Conservation (phyloP, 345 rosid species). For the Diplotaxis tenuifolia region DNA sequence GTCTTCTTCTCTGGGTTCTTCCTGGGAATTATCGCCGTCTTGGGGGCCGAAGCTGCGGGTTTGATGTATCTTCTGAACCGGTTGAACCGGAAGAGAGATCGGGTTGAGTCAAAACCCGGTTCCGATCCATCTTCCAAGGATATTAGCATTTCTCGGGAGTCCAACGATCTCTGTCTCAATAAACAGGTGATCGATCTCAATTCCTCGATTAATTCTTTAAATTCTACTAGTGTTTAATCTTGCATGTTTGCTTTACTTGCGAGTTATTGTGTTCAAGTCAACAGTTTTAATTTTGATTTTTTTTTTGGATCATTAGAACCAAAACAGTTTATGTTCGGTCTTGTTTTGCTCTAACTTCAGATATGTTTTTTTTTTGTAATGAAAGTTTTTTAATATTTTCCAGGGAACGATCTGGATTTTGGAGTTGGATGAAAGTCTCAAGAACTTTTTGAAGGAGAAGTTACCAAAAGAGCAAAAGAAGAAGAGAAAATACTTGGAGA, state of each 20-base stretch:
- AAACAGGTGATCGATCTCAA: slow-evolving; percentile 45
- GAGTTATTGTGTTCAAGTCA: slow-evolving; percentile 3
- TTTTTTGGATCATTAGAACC: neutral
- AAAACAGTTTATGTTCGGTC: neutral
- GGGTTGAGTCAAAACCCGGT: slow-evolving; percentile 6
- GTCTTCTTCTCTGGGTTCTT: slow-evolving; percentile 46
- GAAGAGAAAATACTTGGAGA: slow-evolving; percentile 59
- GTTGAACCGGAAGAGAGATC: slow-evolving; percentile 41
- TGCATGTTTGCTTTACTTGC: slow-evolving; percentile 21
- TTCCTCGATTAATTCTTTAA: neutral
- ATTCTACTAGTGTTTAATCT: slow-evolving; percentile 2
- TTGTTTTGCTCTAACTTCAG: neutral
- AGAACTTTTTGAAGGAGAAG: slow-evolving; percentile 43
- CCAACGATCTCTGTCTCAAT: slow-evolving; percentile 42
- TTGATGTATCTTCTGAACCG: slow-evolving; percentile 41
- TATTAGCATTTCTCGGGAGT: slow-evolving; percentile 35
- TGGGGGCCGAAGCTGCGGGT: slow-evolving; percentile 38
- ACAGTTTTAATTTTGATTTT: neutral
- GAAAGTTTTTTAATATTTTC: neutral
- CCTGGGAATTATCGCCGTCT: slow-evolving; percentile 43
- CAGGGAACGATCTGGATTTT: slow-evolving; percentile 90
- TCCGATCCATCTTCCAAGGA: slow-evolving; percentile 22
- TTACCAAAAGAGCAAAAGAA: slow-evolving; percentile 56
- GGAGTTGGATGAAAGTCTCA: slow-evolving; percentile 60
- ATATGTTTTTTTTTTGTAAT: neutral